Base-by-base conservation (phyloP, 768 basidiomycete genomes). In the Calvatia gigantea region DNA sequence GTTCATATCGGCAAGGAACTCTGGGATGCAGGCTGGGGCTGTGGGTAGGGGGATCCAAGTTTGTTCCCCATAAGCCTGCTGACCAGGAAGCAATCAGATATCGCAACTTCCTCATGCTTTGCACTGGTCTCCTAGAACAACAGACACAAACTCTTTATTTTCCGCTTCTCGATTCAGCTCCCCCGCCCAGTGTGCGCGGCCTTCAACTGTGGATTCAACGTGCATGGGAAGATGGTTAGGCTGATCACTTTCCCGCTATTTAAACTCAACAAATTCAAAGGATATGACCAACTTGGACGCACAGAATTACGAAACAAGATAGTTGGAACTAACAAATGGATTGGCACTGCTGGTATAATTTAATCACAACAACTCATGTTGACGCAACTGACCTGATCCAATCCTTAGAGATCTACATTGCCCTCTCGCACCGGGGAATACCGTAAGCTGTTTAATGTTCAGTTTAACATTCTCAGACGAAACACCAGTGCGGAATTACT, bases 91-190 rank as follows among this genome's bases (percentile, higher is more conserved):
- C 19, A 42, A 15, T 21, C 56, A 93, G 91, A 23, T 92, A 94
- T 64, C 85, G 89, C 19, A 93, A 91, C 65, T 93, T 87, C 61
- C 61, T 90, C 60, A 93, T 94, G 85, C 74, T 80, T 7, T 92
- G 89, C 64, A 74, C 85, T 2, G 78, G 82, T 4, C 77, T 94
- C 19, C 84, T 89, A 79, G 78, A 76, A 46, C 91, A 94, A 64
- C 68, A 69, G 50, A 54, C 67, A 11, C 87, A 89, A 64, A 79
- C 81, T 1, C 53, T 77, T 53, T 94, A 93, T 67, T 80, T 79
- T 54, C 70, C 80, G 1, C 70, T 85, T 15, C 73, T 93, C 2
- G 80, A 84, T 49, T 59, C 69, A n/a, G 80, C 82, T 3, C 69
- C 71, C 8, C 70, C 79, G 1, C 94, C 93, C 1, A 76, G 91